Conservation (phyloP, 2,329 filamentous ascomycete species). For the Colletotrichum australisinense region DNA sequence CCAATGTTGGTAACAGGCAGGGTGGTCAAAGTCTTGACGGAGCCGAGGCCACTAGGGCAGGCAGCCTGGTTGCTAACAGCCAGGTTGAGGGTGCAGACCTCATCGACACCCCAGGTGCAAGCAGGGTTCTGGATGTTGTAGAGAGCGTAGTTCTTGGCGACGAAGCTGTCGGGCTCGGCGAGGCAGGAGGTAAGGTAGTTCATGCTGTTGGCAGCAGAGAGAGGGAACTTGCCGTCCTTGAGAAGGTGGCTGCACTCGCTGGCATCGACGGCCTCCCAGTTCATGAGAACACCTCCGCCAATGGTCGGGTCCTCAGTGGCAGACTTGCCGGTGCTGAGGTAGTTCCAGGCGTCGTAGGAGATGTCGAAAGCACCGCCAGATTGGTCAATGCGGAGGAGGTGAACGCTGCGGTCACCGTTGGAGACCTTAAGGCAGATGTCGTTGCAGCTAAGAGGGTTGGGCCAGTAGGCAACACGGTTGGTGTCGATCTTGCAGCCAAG, state of each 20-base stretch:
- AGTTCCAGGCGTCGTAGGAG: slow-evolving; percentile 72
- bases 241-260: slow-evolving; percentile 63
- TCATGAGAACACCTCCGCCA: slow-evolving; percentile 64
- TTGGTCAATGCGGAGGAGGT: slow-evolving; percentile 69
- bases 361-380: slow-evolving; percentile 69
- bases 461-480: slow-evolving; percentile 72
- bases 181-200: slow-evolving; percentile 63
- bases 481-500: slow-evolving; percentile 71
- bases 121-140: slow-evolving; percentile 64
- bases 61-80: slow-evolving; percentile 61
- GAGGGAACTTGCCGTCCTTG: slow-evolving; percentile 61
- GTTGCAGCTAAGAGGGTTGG: slow-evolving; percentile 62
- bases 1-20: slow-evolving; percentile 62
- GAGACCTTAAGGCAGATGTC: slow-evolving; percentile 67
- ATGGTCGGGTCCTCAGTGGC: slow-evolving; percentile 57
- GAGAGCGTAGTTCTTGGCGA: slow-evolving; percentile 63
- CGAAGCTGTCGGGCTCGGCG: slow-evolving; percentile 57
- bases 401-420: slow-evolving; percentile 59
- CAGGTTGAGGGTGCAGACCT: slow-evolving; percentile 61
- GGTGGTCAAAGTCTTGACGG: slow-evolving; percentile 42
- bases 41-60: slow-evolving; percentile 59
- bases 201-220: slow-evolving; percentile 68
- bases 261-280: slow-evolving; percentile 60
- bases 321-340: slow-evolving; percentile 61
- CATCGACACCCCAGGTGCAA: slow-evolving; percentile 62